phyloP scores from a whole-genome alignment of 1,284 basidiomycete species.

The Tremellales sp. region DNA sequence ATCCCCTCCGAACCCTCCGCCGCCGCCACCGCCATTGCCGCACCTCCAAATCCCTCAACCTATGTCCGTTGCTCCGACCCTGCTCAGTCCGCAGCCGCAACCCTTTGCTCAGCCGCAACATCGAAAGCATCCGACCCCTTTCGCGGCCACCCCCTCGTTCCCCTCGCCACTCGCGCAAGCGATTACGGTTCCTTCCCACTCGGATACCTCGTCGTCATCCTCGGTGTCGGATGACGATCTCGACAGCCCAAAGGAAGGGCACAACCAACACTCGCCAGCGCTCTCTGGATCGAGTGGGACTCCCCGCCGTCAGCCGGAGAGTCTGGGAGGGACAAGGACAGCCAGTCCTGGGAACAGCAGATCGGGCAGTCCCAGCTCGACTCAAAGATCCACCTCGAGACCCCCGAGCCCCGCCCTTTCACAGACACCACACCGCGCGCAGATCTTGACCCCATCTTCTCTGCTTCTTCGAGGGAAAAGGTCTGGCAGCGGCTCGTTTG shows the following conservation, averaged over 20 bases:
- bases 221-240: conserved; percentile 32
- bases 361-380: conserved; percentile 18
- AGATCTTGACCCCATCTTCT: conserved; percentile 25
- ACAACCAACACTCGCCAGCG: conserved; percentile 7
- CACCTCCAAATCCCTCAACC: conserved; percentile 11
- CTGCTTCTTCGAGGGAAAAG: conserved; percentile 32
- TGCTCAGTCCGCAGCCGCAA: conserved; percentile 21
- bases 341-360: conserved; percentile 15
- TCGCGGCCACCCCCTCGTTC: conserved; percentile 45
- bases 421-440: not conserved
- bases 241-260: not conserved
- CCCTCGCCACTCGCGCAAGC: conserved; percentile 45
- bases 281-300: conserved; percentile 20
- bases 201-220: conserved; percentile 38
- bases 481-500: conserved; percentile 25
- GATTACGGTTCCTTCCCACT: conserved; percentile 39
- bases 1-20: not conserved
- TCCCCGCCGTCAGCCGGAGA: conserved; percentile 14
- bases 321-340: conserved; percentile 16
- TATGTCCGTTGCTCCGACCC: conserved; percentile 5
- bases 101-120: conserved; percentile 20
- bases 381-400: conserved; percentile 21
- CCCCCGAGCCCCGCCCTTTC: conserved; percentile 27
- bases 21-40: not conserved
- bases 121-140: conserved; percentile 34